Conservation (phyloP, 1,284 basidiomycete species). For the Uromyces viciae-fabae region DNA sequence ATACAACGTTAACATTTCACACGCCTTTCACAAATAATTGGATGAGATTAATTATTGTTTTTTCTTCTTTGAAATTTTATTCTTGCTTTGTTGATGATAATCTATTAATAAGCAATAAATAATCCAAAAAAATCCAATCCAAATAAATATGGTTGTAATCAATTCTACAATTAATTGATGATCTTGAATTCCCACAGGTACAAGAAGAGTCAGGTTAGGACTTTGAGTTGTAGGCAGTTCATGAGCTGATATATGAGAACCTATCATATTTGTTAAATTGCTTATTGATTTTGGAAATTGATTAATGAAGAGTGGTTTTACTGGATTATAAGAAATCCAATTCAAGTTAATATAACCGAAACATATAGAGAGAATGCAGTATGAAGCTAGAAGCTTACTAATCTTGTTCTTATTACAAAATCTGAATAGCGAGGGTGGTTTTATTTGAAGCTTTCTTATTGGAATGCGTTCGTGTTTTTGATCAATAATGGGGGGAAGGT, state of each 20-base stretch:
- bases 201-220: not conserved
- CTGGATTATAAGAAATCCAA: not conserved
- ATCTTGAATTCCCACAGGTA: not conserved
- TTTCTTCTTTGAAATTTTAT: not conserved
- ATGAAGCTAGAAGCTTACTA: not conserved
- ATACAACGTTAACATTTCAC: not conserved
- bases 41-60: not conserved
- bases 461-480: too few species aligned
- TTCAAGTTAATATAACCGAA: not conserved
- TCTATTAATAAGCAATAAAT: not conserved
- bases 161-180: not conserved
- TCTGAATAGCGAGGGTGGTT: not conserved
- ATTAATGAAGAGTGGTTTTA: not conserved
- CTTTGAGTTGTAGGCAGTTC: too few species aligned
- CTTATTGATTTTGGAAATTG: not conserved
- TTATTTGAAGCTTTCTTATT: too few species aligned
- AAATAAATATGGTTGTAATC: not conserved
- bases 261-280: not conserved
- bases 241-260: not conserved
- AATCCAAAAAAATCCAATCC: not conserved
- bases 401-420: conserved; percentile 1
- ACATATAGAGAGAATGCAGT: not conserved
- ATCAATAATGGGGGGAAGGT: not conserved
- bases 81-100: not conserved
- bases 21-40: not conserved